Conservation (phyloP, 2,329 filamentous ascomycete species). For the Mycocentrospora acerina region DNA sequence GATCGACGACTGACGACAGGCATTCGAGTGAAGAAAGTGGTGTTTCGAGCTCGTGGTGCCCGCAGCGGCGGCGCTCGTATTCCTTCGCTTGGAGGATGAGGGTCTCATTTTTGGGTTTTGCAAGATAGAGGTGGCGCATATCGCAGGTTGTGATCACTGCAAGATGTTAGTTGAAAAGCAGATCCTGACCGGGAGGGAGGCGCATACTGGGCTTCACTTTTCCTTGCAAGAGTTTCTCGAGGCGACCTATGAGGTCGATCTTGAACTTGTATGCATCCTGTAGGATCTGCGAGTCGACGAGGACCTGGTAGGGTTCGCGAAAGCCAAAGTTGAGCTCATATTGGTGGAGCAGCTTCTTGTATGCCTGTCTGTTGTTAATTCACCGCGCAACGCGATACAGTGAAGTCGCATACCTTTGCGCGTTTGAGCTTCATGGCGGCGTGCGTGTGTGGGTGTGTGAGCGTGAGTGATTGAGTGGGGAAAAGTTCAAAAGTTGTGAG, state of each 20-base stretch:
- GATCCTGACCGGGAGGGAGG: too few relatives aligned
- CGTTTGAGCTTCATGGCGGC: slow-evolving; percentile 37
- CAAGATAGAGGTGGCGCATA: slow-evolving; percentile 74
- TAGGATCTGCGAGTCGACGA: slow-evolving; percentile 83
- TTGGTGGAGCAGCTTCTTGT: slow-evolving; percentile 90
- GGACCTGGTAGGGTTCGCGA: slow-evolving; percentile 81
- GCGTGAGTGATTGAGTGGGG: background rate
- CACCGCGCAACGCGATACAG: slow-evolving; percentile 42
- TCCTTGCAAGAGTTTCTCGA: slow-evolving; percentile 83
- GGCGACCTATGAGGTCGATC: slow-evolving; percentile 75
- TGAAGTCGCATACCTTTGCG: slow-evolving; percentile 24
- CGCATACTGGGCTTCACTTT: slow-evolving; percentile 68
- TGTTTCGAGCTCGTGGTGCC: slow-evolving; percentile 73
- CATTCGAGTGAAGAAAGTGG: slow-evolving; percentile 72
- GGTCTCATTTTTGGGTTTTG: slow-evolving; percentile 54
- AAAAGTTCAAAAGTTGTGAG: slow-evolving; percentile 3
- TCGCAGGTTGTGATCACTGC: slow-evolving; percentile 74
- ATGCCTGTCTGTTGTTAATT: slow-evolving; percentile 57
- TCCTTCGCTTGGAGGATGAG: slow-evolving; percentile 75
- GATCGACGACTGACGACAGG: slow-evolving; percentile 72
- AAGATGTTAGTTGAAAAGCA: too few relatives aligned
- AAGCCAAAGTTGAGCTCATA: slow-evolving; percentile 87
- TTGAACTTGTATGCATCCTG: slow-evolving; percentile 79
- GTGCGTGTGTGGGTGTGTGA: slow-evolving; percentile 3
- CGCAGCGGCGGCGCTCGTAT: slow-evolving; percentile 74